Percentiles rank a stretch among this genome's conserved stretches.
Conservation (phyloP, 2,329 filamentous ascomycete species). For the Chaetomium olivaceum region DNA sequence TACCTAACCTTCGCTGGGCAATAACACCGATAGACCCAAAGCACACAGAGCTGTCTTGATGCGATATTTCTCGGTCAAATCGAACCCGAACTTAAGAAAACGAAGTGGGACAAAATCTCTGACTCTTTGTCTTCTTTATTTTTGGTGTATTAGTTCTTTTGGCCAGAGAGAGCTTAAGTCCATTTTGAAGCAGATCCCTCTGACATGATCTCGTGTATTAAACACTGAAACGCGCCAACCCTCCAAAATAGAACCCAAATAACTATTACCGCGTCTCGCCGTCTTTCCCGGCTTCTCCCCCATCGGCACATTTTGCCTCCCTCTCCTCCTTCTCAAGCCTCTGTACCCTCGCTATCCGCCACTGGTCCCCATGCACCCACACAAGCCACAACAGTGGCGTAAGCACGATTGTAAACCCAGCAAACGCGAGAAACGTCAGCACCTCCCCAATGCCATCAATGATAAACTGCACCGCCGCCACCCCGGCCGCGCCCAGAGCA, state of each 20-base stretch:
- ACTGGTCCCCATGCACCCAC: slow-evolving; percentile 1
- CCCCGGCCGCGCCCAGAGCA: not conserved
- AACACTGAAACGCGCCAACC: not conserved
- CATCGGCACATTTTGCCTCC: not conserved
- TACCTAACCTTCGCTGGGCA: too few relatives aligned
- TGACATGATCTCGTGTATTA: not conserved
- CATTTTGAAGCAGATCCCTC: not conserved
- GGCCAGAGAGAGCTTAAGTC: too few relatives aligned
- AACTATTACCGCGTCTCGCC: not conserved
- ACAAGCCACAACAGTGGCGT: not conserved
- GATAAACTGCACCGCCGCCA: not conserved
- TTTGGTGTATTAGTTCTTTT: too few relatives aligned
- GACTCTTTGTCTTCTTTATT: too few relatives aligned
- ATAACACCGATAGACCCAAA: too few relatives aligned
- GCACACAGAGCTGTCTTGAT: too few relatives aligned
- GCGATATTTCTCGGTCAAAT: too few relatives aligned
- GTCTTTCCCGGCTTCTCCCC: not conserved
- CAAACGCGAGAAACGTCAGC: not conserved
- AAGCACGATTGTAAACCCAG: not conserved
- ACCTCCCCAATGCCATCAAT: slow-evolving; percentile 1
- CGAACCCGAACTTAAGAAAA: too few relatives aligned
- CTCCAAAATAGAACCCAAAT: not conserved
- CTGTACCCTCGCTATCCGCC: not conserved
- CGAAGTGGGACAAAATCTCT: too few relatives aligned
- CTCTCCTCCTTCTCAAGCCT: not conserved